Evolutionary conservation across 495 filamentous ascomycete species (phyloP).

Genomic region (Poronia punctata): DNA sequence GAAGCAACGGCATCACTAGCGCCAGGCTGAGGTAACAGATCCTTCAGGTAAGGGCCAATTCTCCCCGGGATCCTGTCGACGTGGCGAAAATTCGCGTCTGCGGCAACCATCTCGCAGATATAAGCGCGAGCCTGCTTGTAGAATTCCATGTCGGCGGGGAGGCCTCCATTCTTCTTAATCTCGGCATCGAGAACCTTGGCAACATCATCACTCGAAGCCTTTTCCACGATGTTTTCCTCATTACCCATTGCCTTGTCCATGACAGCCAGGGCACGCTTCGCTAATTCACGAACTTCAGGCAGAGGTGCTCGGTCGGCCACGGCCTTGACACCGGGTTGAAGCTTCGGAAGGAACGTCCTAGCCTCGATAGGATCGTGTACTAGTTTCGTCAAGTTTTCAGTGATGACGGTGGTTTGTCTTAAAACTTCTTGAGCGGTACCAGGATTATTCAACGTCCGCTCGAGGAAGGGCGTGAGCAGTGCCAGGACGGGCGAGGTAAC

Average conservation of each 20-base stretch:
- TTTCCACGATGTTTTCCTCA: constrained; percentile 57
- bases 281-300: constrained; percentile 90
- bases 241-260: constrained; percentile 93
- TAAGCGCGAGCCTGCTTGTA: constrained; percentile 65
- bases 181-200: constrained; percentile 64
- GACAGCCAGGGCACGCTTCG: constrained; percentile 69
- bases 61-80: constrained; percentile 60
- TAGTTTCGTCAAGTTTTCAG: constrained; percentile 96
- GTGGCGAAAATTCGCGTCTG: constrained; percentile 81
- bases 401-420: constrained; percentile 93
- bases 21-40: constrained; percentile 52
- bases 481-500: constrained; percentile 97
- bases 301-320: constrained; percentile 84
- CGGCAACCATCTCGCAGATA: constrained; percentile 77
- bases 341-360: constrained; percentile 89
- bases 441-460: constrained; percentile 85
- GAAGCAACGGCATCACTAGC: constrained; percentile 54
- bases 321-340: constrained; percentile 86
- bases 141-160: constrained; percentile 55
- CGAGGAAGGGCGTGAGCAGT: constrained; percentile 91
- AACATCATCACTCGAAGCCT: constrained; percentile 69
- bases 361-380: constrained; percentile 97
- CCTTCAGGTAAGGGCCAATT: constrained; percentile 66
- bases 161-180: constrained; percentile 60
- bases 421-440: constrained; percentile 89